These are phyloP conservation scores for Vickermania spadyakhi DNA, from an alignment of 208 protist genomes.

Conservation along the genomic window DNA sequence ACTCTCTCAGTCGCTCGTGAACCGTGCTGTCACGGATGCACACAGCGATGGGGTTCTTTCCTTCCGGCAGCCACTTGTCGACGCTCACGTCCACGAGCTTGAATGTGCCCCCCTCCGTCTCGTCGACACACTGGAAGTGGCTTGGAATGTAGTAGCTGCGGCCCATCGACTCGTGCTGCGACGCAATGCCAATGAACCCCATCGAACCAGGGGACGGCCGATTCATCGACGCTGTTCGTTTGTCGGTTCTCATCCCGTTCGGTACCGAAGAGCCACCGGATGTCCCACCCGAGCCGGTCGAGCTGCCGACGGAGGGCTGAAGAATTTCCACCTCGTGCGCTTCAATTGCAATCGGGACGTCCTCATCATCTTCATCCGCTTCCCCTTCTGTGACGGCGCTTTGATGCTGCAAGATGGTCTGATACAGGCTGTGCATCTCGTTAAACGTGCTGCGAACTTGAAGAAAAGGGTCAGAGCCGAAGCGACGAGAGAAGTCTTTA, in stretches of 20 bases:
- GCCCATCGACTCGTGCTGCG: not conserved
- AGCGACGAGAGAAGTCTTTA: constrained; percentile 26
- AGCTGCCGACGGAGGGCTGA: constrained; percentile 10
- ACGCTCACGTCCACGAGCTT: constrained; percentile 36
- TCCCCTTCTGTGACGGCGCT: constrained; percentile 4
- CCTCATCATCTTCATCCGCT: constrained; percentile 16
- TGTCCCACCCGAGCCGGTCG: not conserved
- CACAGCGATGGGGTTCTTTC: constrained; percentile 17
- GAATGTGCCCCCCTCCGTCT: constrained; percentile 46
- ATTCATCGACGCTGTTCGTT: too few relatives aligned
- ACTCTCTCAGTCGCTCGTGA: constrained; percentile 18
- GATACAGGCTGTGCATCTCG: constrained; percentile 32
- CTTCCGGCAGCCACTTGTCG: constrained; percentile 23
- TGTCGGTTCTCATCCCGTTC: too few relatives aligned
- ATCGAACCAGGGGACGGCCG: not conserved
- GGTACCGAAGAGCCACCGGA: not conserved
- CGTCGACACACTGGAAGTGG: constrained; percentile 21
- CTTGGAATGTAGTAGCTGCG: not conserved
- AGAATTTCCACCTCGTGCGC: constrained; percentile 31
- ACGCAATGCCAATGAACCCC: not conserved
- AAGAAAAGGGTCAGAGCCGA: constrained; percentile 31
- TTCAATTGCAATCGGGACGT: constrained; percentile 18
- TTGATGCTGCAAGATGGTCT: constrained; percentile 25
- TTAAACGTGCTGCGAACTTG: not conserved
- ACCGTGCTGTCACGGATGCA: constrained; percentile 37